These are phyloP conservation scores for thale cress (Arabidopsis thaliana) DNA, from an alignment of 345 rosid genomes.

Conservation along the genomic window DNA sequence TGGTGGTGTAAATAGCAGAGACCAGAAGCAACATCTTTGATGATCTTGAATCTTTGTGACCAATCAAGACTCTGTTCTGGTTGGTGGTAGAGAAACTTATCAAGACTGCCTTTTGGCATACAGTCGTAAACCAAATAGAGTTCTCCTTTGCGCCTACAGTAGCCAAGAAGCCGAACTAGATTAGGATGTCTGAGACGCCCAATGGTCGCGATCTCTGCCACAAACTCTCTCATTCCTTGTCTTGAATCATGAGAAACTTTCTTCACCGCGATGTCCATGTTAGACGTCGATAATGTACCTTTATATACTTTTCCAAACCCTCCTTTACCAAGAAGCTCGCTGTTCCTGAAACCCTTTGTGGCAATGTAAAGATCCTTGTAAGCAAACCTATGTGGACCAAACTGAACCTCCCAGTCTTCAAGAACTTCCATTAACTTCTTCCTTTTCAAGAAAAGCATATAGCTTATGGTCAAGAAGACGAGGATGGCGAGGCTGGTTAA, in stretches of 20 bases:
- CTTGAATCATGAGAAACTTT: constrained; percentile 51
- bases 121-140: constrained; percentile 53
- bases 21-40: constrained; percentile 52
- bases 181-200: constrained; percentile 54
- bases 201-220: constrained; percentile 53
- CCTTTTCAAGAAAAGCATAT: constrained; percentile 34
- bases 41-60: constrained; percentile 47
- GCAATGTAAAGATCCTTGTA: constrained; percentile 48
- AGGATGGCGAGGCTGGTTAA: constrained; percentile 6
- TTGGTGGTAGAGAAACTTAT: constrained; percentile 41
- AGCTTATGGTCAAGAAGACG: constrained; percentile 24
- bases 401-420: constrained; percentile 58
- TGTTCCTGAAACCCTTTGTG: constrained; percentile 56
- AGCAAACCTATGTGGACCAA: constrained; percentile 50
- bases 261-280: constrained; percentile 52
- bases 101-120: constrained; percentile 54
- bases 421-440: constrained; percentile 46
- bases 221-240: constrained; percentile 57
- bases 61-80: constrained; percentile 43
- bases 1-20: constrained; percentile 53
- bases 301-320: constrained; percentile 60
- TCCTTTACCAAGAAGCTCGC: constrained; percentile 51
- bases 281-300: constrained; percentile 45
- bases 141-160: constrained; percentile 48
- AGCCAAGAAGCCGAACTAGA: constrained; percentile 53